Base-by-base conservation (phyloP, 1,139 yeast genomes). In the Zygoascus sp. region DNA sequence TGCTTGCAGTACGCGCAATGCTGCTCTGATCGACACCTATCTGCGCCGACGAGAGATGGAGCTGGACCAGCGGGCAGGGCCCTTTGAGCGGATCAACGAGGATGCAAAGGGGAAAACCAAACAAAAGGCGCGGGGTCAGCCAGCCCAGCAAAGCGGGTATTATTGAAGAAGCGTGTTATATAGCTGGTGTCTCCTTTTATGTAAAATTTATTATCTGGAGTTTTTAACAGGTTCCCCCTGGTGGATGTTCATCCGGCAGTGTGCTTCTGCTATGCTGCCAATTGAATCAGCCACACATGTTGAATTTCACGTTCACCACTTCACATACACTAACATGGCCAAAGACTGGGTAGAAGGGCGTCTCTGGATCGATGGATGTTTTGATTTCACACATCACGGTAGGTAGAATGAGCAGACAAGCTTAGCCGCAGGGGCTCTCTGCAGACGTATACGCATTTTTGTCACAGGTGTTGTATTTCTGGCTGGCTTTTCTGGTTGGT, bases 331-430 rank as follows among this genome's bases (percentile, higher is more conserved):
- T 19, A 19, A 8, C 23, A 21, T 39, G 28, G 20, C 41, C 13
- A 28, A 38, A 37, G 35, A 39, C 21, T 42, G 38, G 43, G n/a
- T 20, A 28, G 56, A 51, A 35, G 61, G 60, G 44, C 54, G 63
- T 28, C 56, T 89, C 53, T 92, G 97, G 98, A 80, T 92, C 36
- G 98, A 92, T 63, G 98, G 98, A 0, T 92, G 98, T 62, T 92
- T 92, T 68, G 98, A 92, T 64, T 92, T 92, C 69, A 88, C 95
- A 34, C 98, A 92, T 63, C 97, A 92, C 60, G 98, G 92, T 75
- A 70, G 47, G 81, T 70, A 13, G 8, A 13, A n/a, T n/a, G n/a
- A n/a, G n/a, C n/a, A n/a, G n/a, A n/a, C n/a, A n/a, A n/a, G n/a
- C n/a, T n/a, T n/a, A n/a, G n/a, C n/a, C n/a, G n/a, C n/a, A n/a